Evolutionary conservation across 139 green algal species (phyloP).

Genomic region (Closterium sp.): DNA sequence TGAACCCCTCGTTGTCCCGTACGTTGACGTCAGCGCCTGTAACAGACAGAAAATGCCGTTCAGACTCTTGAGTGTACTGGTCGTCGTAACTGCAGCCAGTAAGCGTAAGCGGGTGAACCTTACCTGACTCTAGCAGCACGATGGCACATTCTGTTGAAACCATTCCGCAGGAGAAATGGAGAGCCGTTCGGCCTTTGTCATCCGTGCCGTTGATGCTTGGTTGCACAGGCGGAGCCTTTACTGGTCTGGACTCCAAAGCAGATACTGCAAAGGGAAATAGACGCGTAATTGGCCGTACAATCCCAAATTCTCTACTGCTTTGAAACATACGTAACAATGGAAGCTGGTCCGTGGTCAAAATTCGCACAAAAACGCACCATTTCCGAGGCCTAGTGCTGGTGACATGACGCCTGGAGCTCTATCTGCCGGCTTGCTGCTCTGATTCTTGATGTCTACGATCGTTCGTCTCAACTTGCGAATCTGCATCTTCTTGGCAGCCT

Average conservation of each 20-base stretch:
- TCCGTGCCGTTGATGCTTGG: conserved; percentile 12
- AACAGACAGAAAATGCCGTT: not conserved
- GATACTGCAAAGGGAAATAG: not conserved
- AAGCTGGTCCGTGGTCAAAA: not conserved
- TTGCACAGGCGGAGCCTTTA: not conserved
- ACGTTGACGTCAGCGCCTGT: conserved; percentile 23
- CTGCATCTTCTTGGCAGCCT: conserved; percentile 31
- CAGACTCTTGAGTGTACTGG: no score
- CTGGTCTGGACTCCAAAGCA: not conserved
- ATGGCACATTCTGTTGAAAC: conserved; percentile 4
- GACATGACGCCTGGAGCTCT: not conserved
- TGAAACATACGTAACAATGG: not conserved
- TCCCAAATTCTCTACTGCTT: not conserved
- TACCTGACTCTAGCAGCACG: conserved; percentile 25
- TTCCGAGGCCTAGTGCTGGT: not conserved
- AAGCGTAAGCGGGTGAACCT: not conserved
- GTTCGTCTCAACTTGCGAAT: conserved; percentile 1
- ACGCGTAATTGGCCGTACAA: not conserved
- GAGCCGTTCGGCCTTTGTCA: conserved; percentile 23
- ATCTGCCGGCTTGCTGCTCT: not conserved
- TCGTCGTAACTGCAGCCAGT: no score
- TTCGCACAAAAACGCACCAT: not conserved
- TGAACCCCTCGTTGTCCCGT: conserved; percentile 30
- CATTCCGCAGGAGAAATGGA: conserved; percentile 37
- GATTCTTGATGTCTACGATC: conserved; percentile 16